Base-by-base conservation (phyloP, 2,329 filamentous ascomycete genomes). In the Mollisia scopiformis region DNA sequence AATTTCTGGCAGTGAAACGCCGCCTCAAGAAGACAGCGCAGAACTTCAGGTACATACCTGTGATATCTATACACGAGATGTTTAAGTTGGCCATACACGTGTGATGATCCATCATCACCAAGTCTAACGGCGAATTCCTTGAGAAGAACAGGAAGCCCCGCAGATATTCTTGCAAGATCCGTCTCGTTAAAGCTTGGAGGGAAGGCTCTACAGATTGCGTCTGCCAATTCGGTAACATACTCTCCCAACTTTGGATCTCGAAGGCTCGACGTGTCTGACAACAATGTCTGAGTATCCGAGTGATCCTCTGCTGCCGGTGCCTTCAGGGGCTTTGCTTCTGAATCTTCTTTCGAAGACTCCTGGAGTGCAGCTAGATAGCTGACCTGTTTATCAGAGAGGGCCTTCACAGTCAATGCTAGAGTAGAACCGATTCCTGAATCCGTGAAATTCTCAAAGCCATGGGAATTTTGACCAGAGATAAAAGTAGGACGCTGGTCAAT, bases 11-110 rank as follows among this genome's bases (percentile, higher is more conserved):
- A n/a, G n/a, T n/a, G n/a, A 33, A 33, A 33, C 30, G 30, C 6
- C 6, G 6, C 30, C 30, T 33, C 13, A 13, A 33, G 6, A 37
- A 8, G 35, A 10, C 6, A 10, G 4, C 5, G 14, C 35, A 7
- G 14, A 37, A 8, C 4, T 37, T 37, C 11, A 16, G 8, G n/a
- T 10, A 43, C 51, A 37, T 19, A 59, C 50, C 16, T 28, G 35
- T 51, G 57, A 27, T 59, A 16, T 25, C 49, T 59, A 37, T 59
- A 39, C n/a, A 59, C 27, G 19, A 55, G 50, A 25, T 11, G 27
- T 33, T 27, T 41, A 5, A 54, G 14, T n/a, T 54, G 33, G 6
- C 51, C 33, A 27, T 54, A 33, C 51, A 53, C 37, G 8, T 35
- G 50, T 13, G 19, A 25, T 6, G 2, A 6, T 25, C n/a, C 14